These are phyloP conservation scores for Lyophyllum semitale DNA, from an alignment of 768 basidiomycete species.

Conservation along the genomic window DNA sequence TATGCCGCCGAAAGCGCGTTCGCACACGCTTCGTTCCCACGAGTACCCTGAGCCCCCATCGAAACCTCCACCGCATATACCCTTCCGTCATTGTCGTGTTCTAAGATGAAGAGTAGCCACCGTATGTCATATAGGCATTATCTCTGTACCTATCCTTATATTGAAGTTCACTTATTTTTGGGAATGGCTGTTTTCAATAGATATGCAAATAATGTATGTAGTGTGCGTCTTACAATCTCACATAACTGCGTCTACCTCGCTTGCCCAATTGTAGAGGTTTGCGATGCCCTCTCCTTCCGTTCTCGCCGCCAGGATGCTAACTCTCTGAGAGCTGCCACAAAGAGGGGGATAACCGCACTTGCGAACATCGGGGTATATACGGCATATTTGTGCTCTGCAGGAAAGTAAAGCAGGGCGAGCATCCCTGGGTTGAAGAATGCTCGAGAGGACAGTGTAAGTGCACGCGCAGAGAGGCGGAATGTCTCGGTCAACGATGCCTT, in stretches of 20 bases:
- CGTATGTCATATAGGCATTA: too few relatives aligned
- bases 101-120: not conserved
- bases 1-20: not conserved
- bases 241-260: not conserved
- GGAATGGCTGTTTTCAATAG: not conserved
- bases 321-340: slow-evolving; percentile 76
- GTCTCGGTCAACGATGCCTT: slow-evolving; percentile 42
- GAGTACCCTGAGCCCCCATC: not conserved
- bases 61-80: not conserved
- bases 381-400: slow-evolving; percentile 96
- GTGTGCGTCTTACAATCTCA: not conserved
- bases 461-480: slow-evolving; percentile 61
- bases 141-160: too few relatives aligned
- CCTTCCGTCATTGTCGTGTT: not conserved
- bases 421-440: slow-evolving; percentile 98
- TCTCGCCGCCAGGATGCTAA: slow-evolving; percentile 60
- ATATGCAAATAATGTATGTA: not conserved
- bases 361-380: slow-evolving; percentile 96
- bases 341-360: slow-evolving; percentile 80
- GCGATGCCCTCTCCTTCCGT: slow-evolving; percentile 15
- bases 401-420: slow-evolving; percentile 95
- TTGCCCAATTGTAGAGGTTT: not conserved
- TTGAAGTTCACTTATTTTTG: not conserved
- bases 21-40: not conserved
- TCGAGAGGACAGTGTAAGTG: slow-evolving; percentile 67